These are phyloP conservation scores for Blastocystis sp. DNA, from an alignment of 352 stramenopile genomes.

Conservation along the genomic window DNA sequence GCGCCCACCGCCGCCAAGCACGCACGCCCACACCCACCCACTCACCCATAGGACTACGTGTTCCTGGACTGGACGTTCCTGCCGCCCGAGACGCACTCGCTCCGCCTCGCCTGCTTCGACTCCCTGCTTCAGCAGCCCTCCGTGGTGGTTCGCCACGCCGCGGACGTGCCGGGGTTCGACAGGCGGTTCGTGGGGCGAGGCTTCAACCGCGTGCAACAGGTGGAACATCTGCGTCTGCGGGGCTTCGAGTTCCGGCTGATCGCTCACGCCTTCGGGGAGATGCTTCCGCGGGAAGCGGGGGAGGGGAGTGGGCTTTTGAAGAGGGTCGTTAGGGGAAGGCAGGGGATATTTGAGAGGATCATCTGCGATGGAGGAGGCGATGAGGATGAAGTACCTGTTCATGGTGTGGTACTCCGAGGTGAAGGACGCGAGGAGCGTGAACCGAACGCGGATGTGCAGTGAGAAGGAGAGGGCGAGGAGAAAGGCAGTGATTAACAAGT, in stretches of 20 bases:
- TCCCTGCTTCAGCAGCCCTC: constrained; percentile 27
- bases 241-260: constrained; percentile 26
- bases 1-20: background rate
- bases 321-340: too few species aligned
- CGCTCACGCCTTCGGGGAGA: background rate
- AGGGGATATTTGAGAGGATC: background rate
- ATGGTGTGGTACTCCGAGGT: constrained; percentile 33
- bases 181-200: background rate
- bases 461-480: background rate
- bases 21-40: background rate
- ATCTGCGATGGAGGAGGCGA: background rate
- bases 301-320: background rate
- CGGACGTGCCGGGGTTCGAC: constrained; percentile 21
- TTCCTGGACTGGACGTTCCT: constrained; percentile 42
- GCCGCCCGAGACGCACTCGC: background rate
- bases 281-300: background rate
- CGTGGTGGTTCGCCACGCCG: constrained; percentile 8
- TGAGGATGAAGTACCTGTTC: constrained; percentile 26
- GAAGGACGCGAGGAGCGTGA: background rate
- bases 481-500: background rate
- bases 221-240: constrained; percentile 38
- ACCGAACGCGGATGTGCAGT: constrained; percentile 19
- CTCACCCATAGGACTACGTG: constrained; percentile 3
- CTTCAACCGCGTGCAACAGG: constrained; percentile 22
- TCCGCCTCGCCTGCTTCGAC: constrained; percentile 40